Conservation (phyloP, 345 rosid genomes). For the Brassica incana region DNA sequence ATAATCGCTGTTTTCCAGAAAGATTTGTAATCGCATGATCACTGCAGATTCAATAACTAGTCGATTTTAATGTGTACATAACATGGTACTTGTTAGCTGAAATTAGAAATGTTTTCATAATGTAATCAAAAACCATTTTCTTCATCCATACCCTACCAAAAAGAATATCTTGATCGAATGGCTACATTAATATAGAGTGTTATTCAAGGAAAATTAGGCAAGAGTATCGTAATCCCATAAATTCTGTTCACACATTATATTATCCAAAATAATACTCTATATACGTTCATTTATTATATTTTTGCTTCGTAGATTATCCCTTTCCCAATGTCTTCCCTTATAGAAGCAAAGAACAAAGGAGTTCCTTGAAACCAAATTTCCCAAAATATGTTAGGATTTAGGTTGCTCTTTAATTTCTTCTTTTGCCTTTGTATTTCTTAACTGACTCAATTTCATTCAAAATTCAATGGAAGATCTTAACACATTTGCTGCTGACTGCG, state of each 20-base stretch:
- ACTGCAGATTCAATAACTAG: slow-evolving; percentile 4
- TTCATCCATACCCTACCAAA: slow-evolving; percentile 32
- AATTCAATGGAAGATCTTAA: slow-evolving; percentile 66
- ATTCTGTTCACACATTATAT: slow-evolving; percentile 35
- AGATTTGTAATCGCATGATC: slow-evolving; percentile 22
- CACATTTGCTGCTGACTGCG: slow-evolving; percentile 69
- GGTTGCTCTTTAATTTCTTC: slow-evolving; percentile 8
- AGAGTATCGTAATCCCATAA: slow-evolving; percentile 9
- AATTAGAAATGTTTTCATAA: background rate
- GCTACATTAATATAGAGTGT: slow-evolving; percentile 28
- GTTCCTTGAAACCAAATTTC: slow-evolving; percentile 27
- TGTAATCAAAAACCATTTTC: slow-evolving; percentile 21
- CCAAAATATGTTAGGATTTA: slow-evolving; percentile 29
- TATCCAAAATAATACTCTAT: background rate
- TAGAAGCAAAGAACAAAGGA: slow-evolving; percentile 56
- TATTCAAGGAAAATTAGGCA: slow-evolving; percentile 26
- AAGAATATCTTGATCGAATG: slow-evolving; percentile 26
- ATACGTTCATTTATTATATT: slow-evolving; percentile 9
- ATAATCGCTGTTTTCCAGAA: background rate
- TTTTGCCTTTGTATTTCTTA: slow-evolving; percentile 16
- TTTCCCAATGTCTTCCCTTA: slow-evolving; percentile 41
- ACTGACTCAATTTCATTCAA: slow-evolving; percentile 10
- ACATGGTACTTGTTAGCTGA: background rate
- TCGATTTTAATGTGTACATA: background rate
- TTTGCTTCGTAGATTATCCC: slow-evolving; percentile 33